Evolutionary conservation across 352 stramenopile species (phyloP).

Genomic region (Pythium plurisporium): DNA sequence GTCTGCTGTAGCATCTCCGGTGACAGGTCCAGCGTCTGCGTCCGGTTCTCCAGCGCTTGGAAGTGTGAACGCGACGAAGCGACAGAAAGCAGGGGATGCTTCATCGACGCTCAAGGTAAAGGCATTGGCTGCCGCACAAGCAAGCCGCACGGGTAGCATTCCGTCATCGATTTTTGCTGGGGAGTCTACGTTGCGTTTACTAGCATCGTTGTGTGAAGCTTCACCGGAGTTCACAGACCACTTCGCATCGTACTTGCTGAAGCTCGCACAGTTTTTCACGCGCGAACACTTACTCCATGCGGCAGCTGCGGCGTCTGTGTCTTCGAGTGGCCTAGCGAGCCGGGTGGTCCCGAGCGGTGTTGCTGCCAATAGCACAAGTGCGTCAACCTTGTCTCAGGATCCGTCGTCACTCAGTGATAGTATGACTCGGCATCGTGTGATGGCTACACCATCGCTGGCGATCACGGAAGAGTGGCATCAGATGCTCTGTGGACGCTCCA

Average conservation of each 20-base stretch:
- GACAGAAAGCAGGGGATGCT: conserved; percentile 11
- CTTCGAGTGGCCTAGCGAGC: neutral
- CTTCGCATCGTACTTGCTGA: conserved; percentile 72
- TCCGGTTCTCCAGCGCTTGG: conserved; percentile 7
- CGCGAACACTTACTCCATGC: conserved; percentile 78
- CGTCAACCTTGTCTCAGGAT: conserved; percentile 14
- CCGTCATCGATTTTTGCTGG: conserved; percentile 55
- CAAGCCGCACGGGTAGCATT: conserved; percentile 24
- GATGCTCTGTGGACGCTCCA: conserved; percentile 66
- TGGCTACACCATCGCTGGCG: conserved; percentile 83
- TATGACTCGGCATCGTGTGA: conserved; percentile 78
- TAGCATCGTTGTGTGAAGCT: conserved; percentile 54
- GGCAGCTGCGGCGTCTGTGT: conserved; percentile 9
- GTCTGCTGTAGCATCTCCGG: neutral
- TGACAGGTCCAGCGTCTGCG: neutral
- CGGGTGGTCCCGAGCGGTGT: conserved; percentile 10
- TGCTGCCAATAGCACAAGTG: conserved; percentile 31
- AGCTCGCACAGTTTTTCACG: conserved; percentile 80
- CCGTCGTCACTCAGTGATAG: conserved; percentile 35
- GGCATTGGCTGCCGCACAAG: neutral
- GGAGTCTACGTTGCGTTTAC: conserved; percentile 64
- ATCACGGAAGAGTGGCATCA: conserved; percentile 82
- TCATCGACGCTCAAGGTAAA: conserved; percentile 15
- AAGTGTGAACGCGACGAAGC: conserved; percentile 13
- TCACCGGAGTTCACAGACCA: conserved; percentile 70